Evolutionary conservation across 768 basidiomycete species (phyloP).

Genomic region (Phanerochaete sordida): DNA sequence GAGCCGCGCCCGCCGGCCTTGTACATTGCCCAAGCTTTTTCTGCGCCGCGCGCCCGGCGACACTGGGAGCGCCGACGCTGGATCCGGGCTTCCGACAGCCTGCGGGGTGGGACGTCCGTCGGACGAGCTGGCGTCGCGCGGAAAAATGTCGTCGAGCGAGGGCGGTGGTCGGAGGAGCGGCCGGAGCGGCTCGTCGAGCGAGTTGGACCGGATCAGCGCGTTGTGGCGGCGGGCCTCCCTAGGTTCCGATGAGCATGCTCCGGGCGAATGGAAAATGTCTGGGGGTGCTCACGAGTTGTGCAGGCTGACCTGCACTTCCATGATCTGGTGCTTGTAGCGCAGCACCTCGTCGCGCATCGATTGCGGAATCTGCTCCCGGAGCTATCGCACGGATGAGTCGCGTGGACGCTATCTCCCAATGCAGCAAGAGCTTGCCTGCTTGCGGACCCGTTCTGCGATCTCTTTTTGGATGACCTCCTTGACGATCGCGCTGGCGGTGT

Average conservation of each 20-base stretch:
- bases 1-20: neutral
- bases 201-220: conserved; percentile 31
- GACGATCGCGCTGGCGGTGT: conserved; percentile 36
- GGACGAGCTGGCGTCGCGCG: neutral
- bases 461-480: conserved; percentile 31
- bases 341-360: conserved; percentile 37
- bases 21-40: neutral
- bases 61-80: neutral
- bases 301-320: conserved; percentile 40
- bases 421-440: conserved; percentile 33
- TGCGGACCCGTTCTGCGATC: conserved; percentile 39
- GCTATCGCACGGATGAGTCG: conserved; percentile 26
- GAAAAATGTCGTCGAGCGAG: neutral
- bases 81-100: neutral
- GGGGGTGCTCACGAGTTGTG: conserved; percentile 41
- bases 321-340: conserved; percentile 39
- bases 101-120: neutral
- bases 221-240: conserved; percentile 48
- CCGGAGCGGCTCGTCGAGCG: conserved; percentile 40
- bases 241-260: conserved; percentile 3
- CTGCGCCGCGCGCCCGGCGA: neutral
- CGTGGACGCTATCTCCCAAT: neutral
- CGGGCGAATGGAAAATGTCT: neutral
- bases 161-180: conserved; percentile 50
- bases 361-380: conserved; percentile 39